A percentile compares a stretch with the other conserved stretches of the same genome.
These are phyloP conservation scores for Dictyostelium capitatum DNA, from an alignment of 78 protist species.

Conservation along the genomic window DNA sequence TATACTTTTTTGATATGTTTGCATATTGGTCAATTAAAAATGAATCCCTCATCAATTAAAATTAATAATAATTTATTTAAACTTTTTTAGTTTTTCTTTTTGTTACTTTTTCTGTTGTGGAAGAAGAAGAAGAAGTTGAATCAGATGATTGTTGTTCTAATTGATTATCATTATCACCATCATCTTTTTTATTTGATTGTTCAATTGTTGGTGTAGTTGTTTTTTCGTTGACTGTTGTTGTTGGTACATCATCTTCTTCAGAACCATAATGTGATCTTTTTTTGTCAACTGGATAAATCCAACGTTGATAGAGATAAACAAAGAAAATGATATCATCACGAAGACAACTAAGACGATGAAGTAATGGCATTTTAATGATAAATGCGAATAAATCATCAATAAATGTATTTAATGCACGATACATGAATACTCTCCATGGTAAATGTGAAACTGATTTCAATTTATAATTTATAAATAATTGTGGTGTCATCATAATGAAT, in stretches of 20 bases:
- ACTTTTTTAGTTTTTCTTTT: constrained; percentile 39
- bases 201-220: neutral
- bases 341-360: constrained; percentile 96
- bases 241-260: constrained; percentile 37
- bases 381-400: constrained; percentile 98
- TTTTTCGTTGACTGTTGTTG: no score
- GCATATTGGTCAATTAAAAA: no score
- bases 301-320: constrained; percentile 94
- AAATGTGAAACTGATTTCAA: constrained; percentile 95
- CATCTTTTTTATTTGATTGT: neutral
- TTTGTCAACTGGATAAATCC: constrained; percentile 95
- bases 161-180: neutral
- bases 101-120: neutral
- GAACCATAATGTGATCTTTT: constrained; percentile 74
- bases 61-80: neutral
- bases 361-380: constrained; percentile 96
- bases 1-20: no score
- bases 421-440: constrained; percentile 96
- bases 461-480: constrained; percentile 98
- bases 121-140: neutral
- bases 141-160: neutral
- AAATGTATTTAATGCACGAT: constrained; percentile 97
- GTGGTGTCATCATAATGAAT: constrained; percentile 97
- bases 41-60: no score
- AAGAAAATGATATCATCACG: constrained; percentile 97